Conservation (phyloP, 208 protist genomes). For the Leishmania arabica region DNA sequence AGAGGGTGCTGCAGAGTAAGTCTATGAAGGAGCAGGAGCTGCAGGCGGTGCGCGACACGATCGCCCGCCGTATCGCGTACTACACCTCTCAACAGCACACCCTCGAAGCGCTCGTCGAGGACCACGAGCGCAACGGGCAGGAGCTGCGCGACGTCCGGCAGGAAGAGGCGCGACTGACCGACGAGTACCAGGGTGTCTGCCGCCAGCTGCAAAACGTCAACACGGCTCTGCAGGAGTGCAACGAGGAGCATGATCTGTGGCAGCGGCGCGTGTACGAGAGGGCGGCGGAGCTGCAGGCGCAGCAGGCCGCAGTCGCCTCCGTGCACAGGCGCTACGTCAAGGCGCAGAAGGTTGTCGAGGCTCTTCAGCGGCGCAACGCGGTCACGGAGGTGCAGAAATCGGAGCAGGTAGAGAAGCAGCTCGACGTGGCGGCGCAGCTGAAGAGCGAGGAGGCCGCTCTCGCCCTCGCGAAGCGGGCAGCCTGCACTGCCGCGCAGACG, state of each 20-base stretch:
- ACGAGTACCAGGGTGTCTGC: conserved; percentile 83
- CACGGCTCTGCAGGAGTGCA: conserved; percentile 86
- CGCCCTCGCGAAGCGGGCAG: conserved; percentile 23
- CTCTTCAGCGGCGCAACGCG: conserved; percentile 65
- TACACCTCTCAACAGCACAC: conserved; percentile 40
- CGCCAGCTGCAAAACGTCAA: conserved; percentile 81
- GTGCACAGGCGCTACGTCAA: conserved; percentile 49
- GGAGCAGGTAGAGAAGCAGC: conserved; percentile 54
- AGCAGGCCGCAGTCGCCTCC: conserved; percentile 57
- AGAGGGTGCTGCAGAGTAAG: conserved; percentile 56
- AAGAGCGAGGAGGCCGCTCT: conserved; percentile 59
- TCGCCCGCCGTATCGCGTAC: conserved; percentile 42
- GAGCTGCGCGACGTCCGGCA: conserved; percentile 42
- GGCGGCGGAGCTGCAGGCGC: conserved; percentile 61
- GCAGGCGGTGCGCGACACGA: conserved; percentile 59
- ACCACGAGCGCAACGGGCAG: conserved; percentile 49
- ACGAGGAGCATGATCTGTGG: conserved; percentile 83
- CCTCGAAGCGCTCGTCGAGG: conserved; percentile 63
- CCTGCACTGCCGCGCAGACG: conserved; percentile 50
- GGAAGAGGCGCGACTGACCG: conserved; percentile 60
- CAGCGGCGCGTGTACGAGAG: conserved; percentile 62
- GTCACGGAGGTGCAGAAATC: conserved; percentile 60
- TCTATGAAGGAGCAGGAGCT: conserved; percentile 85
- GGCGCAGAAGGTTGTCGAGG: conserved; percentile 68
- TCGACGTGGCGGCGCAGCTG: conserved; percentile 51